These are phyloP conservation scores for Naegleria gruberi DNA, from an alignment of 208 protist genomes.

Conservation along the genomic window DNA sequence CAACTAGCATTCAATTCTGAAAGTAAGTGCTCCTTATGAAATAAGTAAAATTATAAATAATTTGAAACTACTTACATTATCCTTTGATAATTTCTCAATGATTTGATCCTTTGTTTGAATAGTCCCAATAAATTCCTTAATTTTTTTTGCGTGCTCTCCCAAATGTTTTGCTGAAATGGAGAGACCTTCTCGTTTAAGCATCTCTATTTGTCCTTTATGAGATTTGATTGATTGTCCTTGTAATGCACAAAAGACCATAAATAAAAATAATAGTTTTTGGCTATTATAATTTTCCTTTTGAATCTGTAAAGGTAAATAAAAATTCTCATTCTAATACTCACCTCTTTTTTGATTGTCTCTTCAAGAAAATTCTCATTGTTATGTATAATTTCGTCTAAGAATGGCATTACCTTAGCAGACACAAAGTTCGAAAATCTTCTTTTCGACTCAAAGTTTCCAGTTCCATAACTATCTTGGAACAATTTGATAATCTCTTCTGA, in stretches of 20 bases:
- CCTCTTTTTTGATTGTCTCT: neutral
- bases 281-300: neutral
- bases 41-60: neutral
- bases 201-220: neutral
- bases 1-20: neutral
- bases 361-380: neutral
- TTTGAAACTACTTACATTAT: neutral
- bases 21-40: neutral
- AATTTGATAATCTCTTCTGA: neutral
- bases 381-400: neutral
- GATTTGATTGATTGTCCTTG: neutral
- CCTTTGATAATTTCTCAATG: neutral
- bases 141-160: neutral
- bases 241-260: neutral
- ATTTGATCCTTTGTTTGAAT: conserved; percentile 1
- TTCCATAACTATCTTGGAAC: neutral
- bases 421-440: neutral
- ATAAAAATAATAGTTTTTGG: neutral
- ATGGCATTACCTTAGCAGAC: neutral
- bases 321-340: neutral
- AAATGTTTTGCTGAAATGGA: neutral
- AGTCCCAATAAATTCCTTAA: neutral
- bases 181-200: neutral
- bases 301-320: neutral
- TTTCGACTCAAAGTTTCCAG: neutral